Evolutionary conservation across 2,329 filamentous ascomycete species (phyloP), one percentile per base, ranked within the genome.

Genomic region (Byssothecium circinans): DNA sequence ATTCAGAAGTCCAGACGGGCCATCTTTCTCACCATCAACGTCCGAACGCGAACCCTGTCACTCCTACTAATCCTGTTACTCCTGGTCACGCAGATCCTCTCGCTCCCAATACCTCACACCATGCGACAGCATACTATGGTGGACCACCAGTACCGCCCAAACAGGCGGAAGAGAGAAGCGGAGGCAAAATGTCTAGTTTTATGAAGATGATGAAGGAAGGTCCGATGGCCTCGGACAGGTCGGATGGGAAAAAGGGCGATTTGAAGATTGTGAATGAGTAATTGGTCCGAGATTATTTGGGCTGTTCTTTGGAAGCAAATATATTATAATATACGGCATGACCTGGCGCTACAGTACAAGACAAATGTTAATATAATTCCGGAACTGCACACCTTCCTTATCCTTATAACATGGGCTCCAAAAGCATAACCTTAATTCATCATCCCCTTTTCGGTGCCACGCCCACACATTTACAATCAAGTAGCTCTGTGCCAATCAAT

Each of bases 201-300:
- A 57, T 68, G 57, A 64, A 61, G 57, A 70, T 67, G 52, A 61
- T 68, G 56, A 66, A 63, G 45, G 61, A 65, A 38, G 62, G 63
- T 4, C 57, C 61, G 23, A 18, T 60, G 43, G 51, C 52, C 22
- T 43, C 50, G 18, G 45, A 50, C 8, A 42, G 39, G n/a, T 5
- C 37, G 17, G 32, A 36, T 25, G 30, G 22, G 19, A 36, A 32
- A 18, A 35, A 74, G 58, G 75, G 74, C 10, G 29, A 20, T 18
- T 19, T 38, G 34, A 41, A 25, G 35, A 44, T 45, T 8, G 29
- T 45, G 17, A 49, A 74, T 15, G 66, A 75, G 23, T 78, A 78
- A 32, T 14, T 12, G 29, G 29, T 25, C 23, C 10, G 23, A 6
- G 6, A 25, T 10, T 25, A 10, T 25, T n/a, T n/a, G n/a, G n/a